Evolutionary conservation across 2,329 filamentous ascomycete species (phyloP).

Genomic region (Phaeoacremonium minimum): DNA sequence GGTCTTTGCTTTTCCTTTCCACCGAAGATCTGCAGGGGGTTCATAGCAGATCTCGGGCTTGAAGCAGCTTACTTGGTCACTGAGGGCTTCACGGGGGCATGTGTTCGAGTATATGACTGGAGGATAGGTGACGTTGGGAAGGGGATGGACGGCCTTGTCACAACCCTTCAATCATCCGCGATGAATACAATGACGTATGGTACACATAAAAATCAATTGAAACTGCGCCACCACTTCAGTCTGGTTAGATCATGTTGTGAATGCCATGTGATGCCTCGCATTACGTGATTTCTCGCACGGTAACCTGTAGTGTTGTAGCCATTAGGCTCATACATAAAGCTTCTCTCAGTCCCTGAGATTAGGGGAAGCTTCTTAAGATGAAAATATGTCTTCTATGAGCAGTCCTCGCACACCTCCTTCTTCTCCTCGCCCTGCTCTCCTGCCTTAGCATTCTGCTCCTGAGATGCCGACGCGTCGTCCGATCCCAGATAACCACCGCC

Average conservation of each 20-base stretch:
- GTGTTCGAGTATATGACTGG: neutral
- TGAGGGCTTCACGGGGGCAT: neutral
- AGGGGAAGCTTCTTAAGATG: neutral
- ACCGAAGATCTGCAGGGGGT: neutral
- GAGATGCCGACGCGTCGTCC: slow-evolving; percentile 4
- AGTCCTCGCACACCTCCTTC: slow-evolving; percentile 9
- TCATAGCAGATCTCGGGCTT: neutral
- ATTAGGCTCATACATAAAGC: too few relatives aligned
- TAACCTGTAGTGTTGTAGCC: too few relatives aligned
- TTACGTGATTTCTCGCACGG: too few relatives aligned
- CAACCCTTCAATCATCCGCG: neutral
- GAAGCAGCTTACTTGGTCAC: neutral
- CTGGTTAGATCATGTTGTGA: too few relatives aligned
- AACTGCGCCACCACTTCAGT: too few relatives aligned
- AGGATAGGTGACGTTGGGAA: neutral
- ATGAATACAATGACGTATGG: neutral
- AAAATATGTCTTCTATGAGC: slow-evolving; percentile 1
- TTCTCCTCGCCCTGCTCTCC: neutral
- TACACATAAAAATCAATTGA: too few relatives aligned
- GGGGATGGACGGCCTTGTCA: neutral
- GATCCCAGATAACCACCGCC: slow-evolving; percentile 7
- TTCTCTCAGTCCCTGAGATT: too few relatives aligned
- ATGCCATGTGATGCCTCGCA: too few relatives aligned
- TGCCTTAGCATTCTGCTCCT: slow-evolving; percentile 1
- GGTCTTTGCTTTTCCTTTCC: too few relatives aligned